phyloP scores from a whole-genome alignment of 2,329 filamentous ascomycete species.

The Periconia sp. region DNA sequence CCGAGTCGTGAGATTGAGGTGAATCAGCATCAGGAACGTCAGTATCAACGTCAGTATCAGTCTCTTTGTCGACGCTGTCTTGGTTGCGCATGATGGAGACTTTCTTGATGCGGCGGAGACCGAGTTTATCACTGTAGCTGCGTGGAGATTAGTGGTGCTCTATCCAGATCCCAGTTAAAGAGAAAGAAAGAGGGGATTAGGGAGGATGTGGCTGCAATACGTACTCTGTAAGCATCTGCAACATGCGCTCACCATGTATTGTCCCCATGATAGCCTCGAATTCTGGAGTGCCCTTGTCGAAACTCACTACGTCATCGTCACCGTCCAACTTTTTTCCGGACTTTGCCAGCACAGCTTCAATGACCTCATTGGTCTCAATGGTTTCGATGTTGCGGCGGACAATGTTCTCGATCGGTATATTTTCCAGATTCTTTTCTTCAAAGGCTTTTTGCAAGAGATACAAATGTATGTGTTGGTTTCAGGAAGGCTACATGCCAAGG shows the following conservation, averaged over 20 bases:
- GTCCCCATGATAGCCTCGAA: constrained; percentile 9
- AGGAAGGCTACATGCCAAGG: too few relatives aligned
- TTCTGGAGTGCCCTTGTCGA: background rate
- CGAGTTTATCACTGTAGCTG: background rate
- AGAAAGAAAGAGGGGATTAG: background rate
- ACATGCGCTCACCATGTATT: constrained; percentile 1
- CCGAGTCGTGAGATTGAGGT: background rate
- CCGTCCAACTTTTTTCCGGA: background rate
- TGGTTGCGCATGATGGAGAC: background rate
- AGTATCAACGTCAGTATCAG: background rate
- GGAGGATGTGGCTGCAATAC: background rate
- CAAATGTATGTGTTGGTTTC: background rate
- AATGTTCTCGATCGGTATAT: background rate
- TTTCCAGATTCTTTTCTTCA: background rate
- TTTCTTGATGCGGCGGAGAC: background rate
- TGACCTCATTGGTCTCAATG: constrained; percentile 3
- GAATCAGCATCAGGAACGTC: background rate
- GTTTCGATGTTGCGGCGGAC: constrained; percentile 1
- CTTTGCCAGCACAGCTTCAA: background rate
- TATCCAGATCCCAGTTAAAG: background rate
- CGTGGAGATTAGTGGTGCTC: background rate
- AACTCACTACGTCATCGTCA: background rate
- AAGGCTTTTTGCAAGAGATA: background rate
- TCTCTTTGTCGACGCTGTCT: background rate
- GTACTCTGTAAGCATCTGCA: constrained; percentile 4